Conservation (phyloP, 805 yeast species). For the Kluyveromyces lactis region DNA sequence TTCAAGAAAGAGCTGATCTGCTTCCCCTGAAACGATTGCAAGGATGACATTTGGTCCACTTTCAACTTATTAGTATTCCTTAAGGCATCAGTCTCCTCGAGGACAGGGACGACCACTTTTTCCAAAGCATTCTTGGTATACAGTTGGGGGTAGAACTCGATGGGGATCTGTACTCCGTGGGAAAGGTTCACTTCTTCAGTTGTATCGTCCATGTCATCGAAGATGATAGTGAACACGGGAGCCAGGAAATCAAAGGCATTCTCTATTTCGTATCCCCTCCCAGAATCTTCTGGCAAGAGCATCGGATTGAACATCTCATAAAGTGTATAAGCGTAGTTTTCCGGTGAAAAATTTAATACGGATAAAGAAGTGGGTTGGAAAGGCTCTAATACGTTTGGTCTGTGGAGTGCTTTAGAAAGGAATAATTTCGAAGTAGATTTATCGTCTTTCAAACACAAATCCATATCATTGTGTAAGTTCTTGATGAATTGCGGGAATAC, state of each 20-base stretch:
- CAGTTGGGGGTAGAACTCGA: slow-evolving; percentile 28
- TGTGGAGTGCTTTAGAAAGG: slow-evolving; percentile 23
- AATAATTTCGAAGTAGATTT: slow-evolving; percentile 13
- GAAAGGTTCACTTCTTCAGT: slow-evolving; percentile 12
- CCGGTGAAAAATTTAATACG: slow-evolving; percentile 27
- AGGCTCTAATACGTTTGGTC: slow-evolving; percentile 10
- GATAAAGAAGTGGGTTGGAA: slow-evolving; percentile 18
- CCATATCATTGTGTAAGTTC: slow-evolving; percentile 16
- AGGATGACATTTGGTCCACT: slow-evolving; percentile 5
- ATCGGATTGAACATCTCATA: slow-evolving; percentile 28
- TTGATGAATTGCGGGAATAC: slow-evolving; percentile 23
- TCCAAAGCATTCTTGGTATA: slow-evolving; percentile 25
- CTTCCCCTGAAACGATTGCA: slow-evolving; percentile 27
- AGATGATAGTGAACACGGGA: slow-evolving; percentile 24
- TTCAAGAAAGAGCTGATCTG: slow-evolving; percentile 22
- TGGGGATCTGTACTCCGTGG: slow-evolving; percentile 26
- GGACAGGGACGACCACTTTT: slow-evolving; percentile 18
- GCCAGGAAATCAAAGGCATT: slow-evolving; percentile 22
- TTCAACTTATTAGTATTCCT: slow-evolving; percentile 12
- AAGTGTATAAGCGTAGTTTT: slow-evolving; percentile 25
- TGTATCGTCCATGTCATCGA: slow-evolving; percentile 25
- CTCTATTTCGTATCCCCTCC: slow-evolving; percentile 12
- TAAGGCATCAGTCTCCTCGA: slow-evolving; percentile 12
- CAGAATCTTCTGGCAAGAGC: slow-evolving; percentile 21
- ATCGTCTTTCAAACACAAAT: slow-evolving; percentile 11